Evolutionary conservation across 805 yeast genomes (phyloP), one percentile per base, ranked within the genome.

Genomic region (Lipomyces japonicus): DNA sequence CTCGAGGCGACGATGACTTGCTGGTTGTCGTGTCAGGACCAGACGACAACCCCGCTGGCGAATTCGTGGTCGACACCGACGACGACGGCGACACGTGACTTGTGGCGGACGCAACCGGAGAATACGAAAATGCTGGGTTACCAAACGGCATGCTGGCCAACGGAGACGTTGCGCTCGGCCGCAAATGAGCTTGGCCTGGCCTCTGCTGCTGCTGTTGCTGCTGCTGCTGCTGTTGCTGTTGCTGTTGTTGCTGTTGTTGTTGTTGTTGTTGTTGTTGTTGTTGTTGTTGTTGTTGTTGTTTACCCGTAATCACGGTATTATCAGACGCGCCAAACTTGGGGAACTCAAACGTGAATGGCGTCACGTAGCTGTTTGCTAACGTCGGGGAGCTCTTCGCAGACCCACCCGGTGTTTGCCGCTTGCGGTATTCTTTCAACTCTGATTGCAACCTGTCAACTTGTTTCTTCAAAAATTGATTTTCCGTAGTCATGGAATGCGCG

Each of bases 371-470:
- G 26, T 48, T 31, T 21, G 39, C 42, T 9, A 44, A 24, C 18
- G 37, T 46, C n/a, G 60, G 46, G 12, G 61, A 39, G 7, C 53
- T 25, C 30, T 26, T 36, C 24, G 16, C 36, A 3, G 60, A 35
- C 3, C 28, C n/a, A 5, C 43, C 14, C 14, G 46, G n/a, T 2
- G 46, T 23, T 32, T 45, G 50, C 9, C 58, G 62, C 23, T 74
- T 75, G 45, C 86, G 73, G 65, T 78, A 82, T 58, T 78, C 77
- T 10, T 78, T 68, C 51, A 91, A 74, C 70, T 90, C 96, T 23
- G 69, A 68, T 72, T 86, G 80, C 44, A 91, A 74, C 50, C 83
- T 75, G 48, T 79, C 80, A 24, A 91, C 87, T 68, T 89, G 95
- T 37, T 82, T 74, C 64, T 85, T 75, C 55, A 91, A 70, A 48